These are phyloP conservation scores for Liquidambar formosana DNA, from an alignment of 164 flowering plant species.

Conservation along the genomic window DNA sequence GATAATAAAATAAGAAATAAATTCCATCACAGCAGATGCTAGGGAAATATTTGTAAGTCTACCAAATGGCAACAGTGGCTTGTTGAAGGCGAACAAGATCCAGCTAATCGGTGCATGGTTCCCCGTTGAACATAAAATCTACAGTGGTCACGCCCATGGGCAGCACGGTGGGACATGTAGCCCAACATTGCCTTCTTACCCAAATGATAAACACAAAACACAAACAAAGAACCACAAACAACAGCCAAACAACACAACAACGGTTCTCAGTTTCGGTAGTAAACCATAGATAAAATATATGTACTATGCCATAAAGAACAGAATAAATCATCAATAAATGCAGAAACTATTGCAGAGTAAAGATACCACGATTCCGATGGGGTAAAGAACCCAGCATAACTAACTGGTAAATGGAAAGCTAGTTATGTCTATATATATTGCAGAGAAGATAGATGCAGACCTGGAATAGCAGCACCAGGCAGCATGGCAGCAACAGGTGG, in stretches of 20 bases:
- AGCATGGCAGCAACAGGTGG: slow-evolving; percentile 51
- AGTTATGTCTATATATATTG: neutral
- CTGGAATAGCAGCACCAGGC: slow-evolving; percentile 48
- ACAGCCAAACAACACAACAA: slow-evolving; percentile 79
- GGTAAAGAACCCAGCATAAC: neutral
- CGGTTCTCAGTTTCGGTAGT: slow-evolving; percentile 57
- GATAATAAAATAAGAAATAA: slow-evolving; percentile 37
- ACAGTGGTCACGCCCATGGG: slow-evolving; percentile 52
- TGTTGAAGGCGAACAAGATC: slow-evolving; percentile 70
- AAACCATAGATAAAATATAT: slow-evolving; percentile 25
- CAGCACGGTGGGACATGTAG: slow-evolving; percentile 63
- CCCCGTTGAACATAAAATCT: slow-evolving; percentile 60
- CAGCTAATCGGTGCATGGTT: slow-evolving; percentile 61
- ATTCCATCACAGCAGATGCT: slow-evolving; percentile 49
- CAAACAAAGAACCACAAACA: slow-evolving; percentile 69
- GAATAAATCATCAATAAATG: slow-evolving; percentile 7
- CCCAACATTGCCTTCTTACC: slow-evolving; percentile 84
- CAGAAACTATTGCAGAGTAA: neutral
- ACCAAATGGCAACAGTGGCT: slow-evolving; percentile 61
- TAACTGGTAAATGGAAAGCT: slow-evolving; percentile 1
- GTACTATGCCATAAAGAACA: slow-evolving; percentile 17
- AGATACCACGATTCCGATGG: slow-evolving; percentile 6
- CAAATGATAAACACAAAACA: slow-evolving; percentile 52
- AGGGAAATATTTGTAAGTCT: slow-evolving; percentile 57
- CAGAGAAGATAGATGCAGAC: slow-evolving; percentile 26